phyloP scores from a whole-genome alignment of 345 rosid species.

The Ricinus communis region DNA sequence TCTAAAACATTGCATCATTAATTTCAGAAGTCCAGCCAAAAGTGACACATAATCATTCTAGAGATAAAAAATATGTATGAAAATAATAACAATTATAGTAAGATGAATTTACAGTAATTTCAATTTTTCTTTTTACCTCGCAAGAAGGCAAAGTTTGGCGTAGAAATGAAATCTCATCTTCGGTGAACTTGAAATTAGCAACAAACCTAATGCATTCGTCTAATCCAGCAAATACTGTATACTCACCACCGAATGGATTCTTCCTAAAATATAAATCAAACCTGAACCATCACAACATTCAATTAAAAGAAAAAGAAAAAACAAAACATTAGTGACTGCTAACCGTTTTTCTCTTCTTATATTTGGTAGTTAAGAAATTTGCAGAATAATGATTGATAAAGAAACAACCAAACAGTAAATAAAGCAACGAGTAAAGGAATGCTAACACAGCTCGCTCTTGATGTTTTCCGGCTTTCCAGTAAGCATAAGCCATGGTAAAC shows the following conservation, averaged over 20 bases:
- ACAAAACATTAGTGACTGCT: conserved; percentile 9
- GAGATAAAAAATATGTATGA: too few species aligned
- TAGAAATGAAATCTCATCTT: conserved; percentile 77
- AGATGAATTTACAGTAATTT: background rate
- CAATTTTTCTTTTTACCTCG: conserved; percentile 47
- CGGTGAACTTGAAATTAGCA: conserved; percentile 72
- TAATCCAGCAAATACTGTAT: conserved; percentile 88
- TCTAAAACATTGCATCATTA: too few species aligned
- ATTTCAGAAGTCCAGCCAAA: too few species aligned
- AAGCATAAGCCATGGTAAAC: conserved; percentile 98
- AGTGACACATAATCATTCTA: too few species aligned
- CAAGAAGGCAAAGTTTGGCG: conserved; percentile 62
- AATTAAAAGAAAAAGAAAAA: conserved; percentile 10
- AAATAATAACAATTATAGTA: too few species aligned
- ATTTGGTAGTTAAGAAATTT: too few species aligned
- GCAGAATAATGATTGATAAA: too few species aligned
- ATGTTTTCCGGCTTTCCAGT: conserved; percentile 95
- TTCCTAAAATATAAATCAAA: conserved; percentile 92
- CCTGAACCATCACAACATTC: too few species aligned
- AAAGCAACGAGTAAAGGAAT: background rate
- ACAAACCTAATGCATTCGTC: conserved; percentile 90
- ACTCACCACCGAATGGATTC: conserved; percentile 97
- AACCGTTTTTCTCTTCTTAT: too few species aligned
- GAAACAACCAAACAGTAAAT: background rate
- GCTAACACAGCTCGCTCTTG: conserved; percentile 79